Conservation (phyloP, 495 filamentous ascomycete genomes). For the Aspergillus bridgeri region DNA sequence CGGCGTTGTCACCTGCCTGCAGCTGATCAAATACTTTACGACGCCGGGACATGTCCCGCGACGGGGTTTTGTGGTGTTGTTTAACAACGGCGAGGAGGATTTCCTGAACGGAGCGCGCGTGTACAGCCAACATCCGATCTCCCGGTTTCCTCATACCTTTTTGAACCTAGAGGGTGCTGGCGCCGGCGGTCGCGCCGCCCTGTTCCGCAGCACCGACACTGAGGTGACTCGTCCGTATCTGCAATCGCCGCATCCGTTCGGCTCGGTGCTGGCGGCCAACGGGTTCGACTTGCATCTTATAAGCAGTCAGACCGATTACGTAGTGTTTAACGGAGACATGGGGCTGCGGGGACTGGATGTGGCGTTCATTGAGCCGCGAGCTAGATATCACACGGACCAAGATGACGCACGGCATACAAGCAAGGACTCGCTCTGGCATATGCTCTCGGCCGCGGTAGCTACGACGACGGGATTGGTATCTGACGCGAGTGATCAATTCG, state of each 20-base stretch:
- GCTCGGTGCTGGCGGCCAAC: constrained; percentile 74
- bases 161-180: constrained; percentile 94
- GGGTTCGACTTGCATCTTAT: constrained; percentile 77
- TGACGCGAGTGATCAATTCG: constrained; percentile 67
- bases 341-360: constrained; percentile 88
- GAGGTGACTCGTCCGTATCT: constrained; percentile 81
- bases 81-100: constrained; percentile 98
- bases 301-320: constrained; percentile 84
- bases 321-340: constrained; percentile 73
- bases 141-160: constrained; percentile 75
- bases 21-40: constrained; percentile 87
- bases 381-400: constrained; percentile 86
- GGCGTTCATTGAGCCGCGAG: constrained; percentile 82
- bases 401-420: constrained; percentile 81
- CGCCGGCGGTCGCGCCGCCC: constrained; percentile 80
- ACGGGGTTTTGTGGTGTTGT: constrained; percentile 74
- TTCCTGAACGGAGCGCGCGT: constrained; percentile 84
- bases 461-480: constrained; percentile 68
- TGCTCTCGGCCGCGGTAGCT: constrained; percentile 77
- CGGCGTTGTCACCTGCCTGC: constrained; percentile 79
- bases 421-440: constrained; percentile 81
- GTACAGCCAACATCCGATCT: constrained; percentile 78
- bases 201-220: constrained; percentile 83
- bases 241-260: constrained; percentile 70
- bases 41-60: constrained; percentile 69